Base-by-base conservation (phyloP, 306 rosid genomes). In the Castanospermum australe region DNA sequence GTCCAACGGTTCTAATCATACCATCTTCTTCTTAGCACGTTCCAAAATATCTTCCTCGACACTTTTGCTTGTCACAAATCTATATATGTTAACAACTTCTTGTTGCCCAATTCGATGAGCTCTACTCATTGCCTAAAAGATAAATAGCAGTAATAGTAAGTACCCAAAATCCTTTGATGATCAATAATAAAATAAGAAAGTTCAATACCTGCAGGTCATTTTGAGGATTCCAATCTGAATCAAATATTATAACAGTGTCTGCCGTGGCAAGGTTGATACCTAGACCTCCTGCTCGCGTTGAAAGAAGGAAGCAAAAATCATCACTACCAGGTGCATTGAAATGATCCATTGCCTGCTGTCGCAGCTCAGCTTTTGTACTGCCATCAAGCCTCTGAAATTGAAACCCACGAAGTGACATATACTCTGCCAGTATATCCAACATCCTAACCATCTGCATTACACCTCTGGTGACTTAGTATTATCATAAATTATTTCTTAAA, bases 321-420 rank as follows among this genome's bases (percentile, higher is more conserved):
- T 96, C 98, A 84, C 99, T 96, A 45, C 94, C 98, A 81, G 98
- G 93, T 36, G 98, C 99, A 86, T 96, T 96, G 74, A 96, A 96
- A 86, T 96, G 99, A 8, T 96, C 99, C 99, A 96, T 96, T 41
- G 99, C 99, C 87, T 96, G 99, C 67, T 96, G 99, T 18, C 99
- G 97, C 73, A 93, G 71, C 86, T 96, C 99, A 21, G 99, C 90
- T 87, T 96, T 96, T 39, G 99, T 96, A 80, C 99, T 96, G 25
- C 99, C 99, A 86, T 96, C 99, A 67, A 96, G 97, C 85, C 99
- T 87, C 80, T 96, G 99, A 87, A 96, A 93, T 77, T 96, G 97
- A 88, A 91, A 96, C 71, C 99, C 99, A 80, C 98, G 85, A 44
- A 84, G 89, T n/a, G 96, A 90, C 99, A 96, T 86, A 83, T 96